phyloP scores from a whole-genome alignment of 2,329 filamentous ascomycete species.

The Aspergillus unguis region DNA sequence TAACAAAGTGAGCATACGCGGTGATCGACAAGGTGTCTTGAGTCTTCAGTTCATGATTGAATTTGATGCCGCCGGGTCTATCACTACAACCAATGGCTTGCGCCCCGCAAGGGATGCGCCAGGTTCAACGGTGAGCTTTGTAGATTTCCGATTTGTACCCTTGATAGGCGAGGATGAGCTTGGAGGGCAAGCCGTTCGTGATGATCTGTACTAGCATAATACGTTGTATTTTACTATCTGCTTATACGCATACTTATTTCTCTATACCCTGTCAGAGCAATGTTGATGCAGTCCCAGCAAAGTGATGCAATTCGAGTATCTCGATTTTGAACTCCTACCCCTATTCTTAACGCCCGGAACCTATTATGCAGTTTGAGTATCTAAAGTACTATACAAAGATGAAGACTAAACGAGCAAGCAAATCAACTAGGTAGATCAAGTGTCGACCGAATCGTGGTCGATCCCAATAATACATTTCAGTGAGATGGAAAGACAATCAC shows the following conservation, averaged over 20 bases:
- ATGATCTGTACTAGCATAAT: constrained; percentile 1
- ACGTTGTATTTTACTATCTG: no score
- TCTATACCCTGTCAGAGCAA: no score
- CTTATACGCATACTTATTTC: no score
- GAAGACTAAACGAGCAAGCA: background rate
- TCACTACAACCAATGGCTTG: constrained; percentile 21
- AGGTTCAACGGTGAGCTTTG: constrained; percentile 40
- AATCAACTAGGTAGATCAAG: no score
- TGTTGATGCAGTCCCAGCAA: no score
- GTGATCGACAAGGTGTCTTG: constrained; percentile 83
- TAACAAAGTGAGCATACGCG: constrained; percentile 85
- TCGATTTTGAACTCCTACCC: background rate
- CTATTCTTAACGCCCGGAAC: background rate
- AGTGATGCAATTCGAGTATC: background rate
- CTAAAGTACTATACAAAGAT: background rate
- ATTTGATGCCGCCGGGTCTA: constrained; percentile 58
- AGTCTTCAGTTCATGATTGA: constrained; percentile 97
- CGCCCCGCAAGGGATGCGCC: constrained; percentile 19
- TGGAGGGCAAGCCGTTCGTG: constrained; percentile 14
- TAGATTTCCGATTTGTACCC: constrained; percentile 49
- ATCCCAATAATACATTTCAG: no score
- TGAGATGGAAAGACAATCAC: constrained; percentile 4
- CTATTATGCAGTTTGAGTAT: background rate
- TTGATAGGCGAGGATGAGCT: constrained; percentile 41
- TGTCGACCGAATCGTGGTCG: background rate